Evolutionary conservation across 768 basidiomycete species (phyloP).

Genomic region (Amanita pallidorosea): DNA sequence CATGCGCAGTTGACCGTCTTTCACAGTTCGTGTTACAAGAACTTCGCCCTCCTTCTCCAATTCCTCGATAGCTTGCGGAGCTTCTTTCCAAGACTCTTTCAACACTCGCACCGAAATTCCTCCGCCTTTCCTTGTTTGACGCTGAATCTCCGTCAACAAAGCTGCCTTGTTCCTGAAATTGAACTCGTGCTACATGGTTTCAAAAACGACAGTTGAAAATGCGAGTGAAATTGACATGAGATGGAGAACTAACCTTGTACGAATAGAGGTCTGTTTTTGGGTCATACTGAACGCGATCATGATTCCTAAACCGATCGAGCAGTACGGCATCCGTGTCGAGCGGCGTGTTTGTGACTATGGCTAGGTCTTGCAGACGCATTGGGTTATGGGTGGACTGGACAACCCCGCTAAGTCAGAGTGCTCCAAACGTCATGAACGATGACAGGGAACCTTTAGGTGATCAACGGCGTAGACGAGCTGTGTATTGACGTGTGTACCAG

Average conservation of each 20-base stretch:
- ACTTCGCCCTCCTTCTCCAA: constrained; percentile 86
- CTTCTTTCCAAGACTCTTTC: constrained; percentile 89
- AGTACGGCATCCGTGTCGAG: constrained; percentile 61
- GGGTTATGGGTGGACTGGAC: constrained; percentile 58
- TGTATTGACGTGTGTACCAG: constrained; percentile 74
- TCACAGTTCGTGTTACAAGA: constrained; percentile 74
- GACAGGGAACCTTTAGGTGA: constrained; percentile 53
- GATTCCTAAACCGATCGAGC: constrained; percentile 71
- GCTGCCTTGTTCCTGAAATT: constrained; percentile 79
- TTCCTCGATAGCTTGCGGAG: constrained; percentile 75
- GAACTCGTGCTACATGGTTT: constrained; percentile 58
- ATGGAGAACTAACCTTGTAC: constrained; percentile 53
- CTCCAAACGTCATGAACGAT: not conserved
- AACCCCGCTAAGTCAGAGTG: constrained; percentile 1
- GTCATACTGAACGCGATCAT: constrained; percentile 73
- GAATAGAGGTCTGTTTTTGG: constrained; percentile 78
- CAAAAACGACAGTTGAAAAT: no score
- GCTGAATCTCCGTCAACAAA: constrained; percentile 76
- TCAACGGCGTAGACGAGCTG: constrained; percentile 80
- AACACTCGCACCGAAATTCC: constrained; percentile 76
- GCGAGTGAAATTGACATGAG: not conserved
- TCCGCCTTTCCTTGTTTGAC: constrained; percentile 73
- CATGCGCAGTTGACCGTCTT: constrained; percentile 75
- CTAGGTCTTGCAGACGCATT: constrained; percentile 81
- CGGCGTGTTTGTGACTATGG: constrained; percentile 70